Evolutionary conservation across 2,329 filamentous ascomycete genomes (phyloP).

Genomic region (Phialocephala subalpina): DNA sequence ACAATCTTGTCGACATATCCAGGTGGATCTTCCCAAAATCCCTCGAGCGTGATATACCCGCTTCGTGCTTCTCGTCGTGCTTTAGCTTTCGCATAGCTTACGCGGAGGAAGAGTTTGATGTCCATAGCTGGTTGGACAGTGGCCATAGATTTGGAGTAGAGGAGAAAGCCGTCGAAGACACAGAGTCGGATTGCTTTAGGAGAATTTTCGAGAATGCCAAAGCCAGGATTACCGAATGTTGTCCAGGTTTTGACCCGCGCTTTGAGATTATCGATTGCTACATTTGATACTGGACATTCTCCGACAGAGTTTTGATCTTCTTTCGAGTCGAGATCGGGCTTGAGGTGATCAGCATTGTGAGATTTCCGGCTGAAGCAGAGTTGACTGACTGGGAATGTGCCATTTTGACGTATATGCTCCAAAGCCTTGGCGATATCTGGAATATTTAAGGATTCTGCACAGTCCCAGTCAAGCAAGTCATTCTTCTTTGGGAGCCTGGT

Average conservation of each 20-base stretch:
- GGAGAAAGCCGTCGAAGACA: constrained; percentile 87
- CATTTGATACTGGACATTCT: constrained; percentile 57
- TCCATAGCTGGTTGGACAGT: constrained; percentile 69
- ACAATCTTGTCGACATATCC: constrained; percentile 95
- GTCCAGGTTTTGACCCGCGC: constrained; percentile 57
- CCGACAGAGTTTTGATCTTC: constrained; percentile 71
- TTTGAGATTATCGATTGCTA: constrained; percentile 55
- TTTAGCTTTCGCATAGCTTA: constrained; percentile 70
- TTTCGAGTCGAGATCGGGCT: constrained; percentile 61
- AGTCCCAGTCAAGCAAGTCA: constrained; percentile 90
- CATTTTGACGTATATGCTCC: constrained; percentile 72
- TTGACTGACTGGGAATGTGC: constrained; percentile 67
- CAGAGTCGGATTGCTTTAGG: constrained; percentile 56
- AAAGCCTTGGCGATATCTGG: constrained; percentile 72
- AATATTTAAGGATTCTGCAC: constrained; percentile 79
- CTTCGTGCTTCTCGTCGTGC: constrained; percentile 71
- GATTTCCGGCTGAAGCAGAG: constrained; percentile 30
- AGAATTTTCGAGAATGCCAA: constrained; percentile 44
- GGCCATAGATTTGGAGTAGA: constrained; percentile 69
- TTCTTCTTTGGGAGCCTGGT: constrained; percentile 61
- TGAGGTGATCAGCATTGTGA: constrained; percentile 31
- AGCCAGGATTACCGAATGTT: constrained; percentile 52
- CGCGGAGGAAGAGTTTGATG: constrained; percentile 79
- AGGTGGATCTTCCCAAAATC: constrained; percentile 94
- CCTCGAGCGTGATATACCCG: constrained; percentile 83